Percentiles rank a stretch among this genome's conserved stretches.
phyloP scores from a whole-genome alignment of 2,329 filamentous ascomycete species.

The Paracorniculantispora psalliotae region DNA sequence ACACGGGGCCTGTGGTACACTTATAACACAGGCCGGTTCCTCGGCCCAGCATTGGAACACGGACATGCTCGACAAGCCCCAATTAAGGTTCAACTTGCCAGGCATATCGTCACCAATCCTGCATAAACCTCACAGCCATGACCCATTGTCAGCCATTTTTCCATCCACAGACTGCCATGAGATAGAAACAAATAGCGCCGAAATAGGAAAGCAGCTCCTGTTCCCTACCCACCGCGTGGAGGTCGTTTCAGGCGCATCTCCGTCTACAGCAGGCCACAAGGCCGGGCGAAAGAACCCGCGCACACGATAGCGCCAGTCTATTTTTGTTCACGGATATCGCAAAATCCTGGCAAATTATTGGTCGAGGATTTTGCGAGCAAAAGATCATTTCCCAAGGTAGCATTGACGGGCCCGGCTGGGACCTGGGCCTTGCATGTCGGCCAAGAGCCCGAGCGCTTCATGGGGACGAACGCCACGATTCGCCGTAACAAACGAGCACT shows the following conservation, averaged over 20 bases:
- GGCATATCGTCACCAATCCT: not conserved
- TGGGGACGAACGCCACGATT: no score
- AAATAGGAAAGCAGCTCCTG: not conserved
- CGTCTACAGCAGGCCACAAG: not conserved
- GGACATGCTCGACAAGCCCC: not conserved
- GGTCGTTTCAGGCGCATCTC: slow-evolving; percentile 9
- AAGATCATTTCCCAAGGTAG: no score
- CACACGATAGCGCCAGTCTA: not conserved
- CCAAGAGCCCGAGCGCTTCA: no score
- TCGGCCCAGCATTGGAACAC: not conserved
- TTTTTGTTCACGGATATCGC: not conserved
- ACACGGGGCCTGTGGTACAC: not conserved
- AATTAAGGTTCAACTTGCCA: not conserved
- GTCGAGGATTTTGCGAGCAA: no score
- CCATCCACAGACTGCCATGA: not conserved
- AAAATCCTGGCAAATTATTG: no score
- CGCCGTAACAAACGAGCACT: no score
- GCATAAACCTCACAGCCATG: not conserved
- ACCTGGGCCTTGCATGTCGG: no score
- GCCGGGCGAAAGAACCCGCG: not conserved
- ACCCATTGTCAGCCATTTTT: not conserved
- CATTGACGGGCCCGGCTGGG: no score
- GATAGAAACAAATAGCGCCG: slow-evolving; percentile 1
- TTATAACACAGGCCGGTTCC: slow-evolving; percentile 1
- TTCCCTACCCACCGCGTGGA: not conserved